phyloP scores from a whole-genome alignment of 169 alveolate species.

The Eimeria sp. region DNA sequence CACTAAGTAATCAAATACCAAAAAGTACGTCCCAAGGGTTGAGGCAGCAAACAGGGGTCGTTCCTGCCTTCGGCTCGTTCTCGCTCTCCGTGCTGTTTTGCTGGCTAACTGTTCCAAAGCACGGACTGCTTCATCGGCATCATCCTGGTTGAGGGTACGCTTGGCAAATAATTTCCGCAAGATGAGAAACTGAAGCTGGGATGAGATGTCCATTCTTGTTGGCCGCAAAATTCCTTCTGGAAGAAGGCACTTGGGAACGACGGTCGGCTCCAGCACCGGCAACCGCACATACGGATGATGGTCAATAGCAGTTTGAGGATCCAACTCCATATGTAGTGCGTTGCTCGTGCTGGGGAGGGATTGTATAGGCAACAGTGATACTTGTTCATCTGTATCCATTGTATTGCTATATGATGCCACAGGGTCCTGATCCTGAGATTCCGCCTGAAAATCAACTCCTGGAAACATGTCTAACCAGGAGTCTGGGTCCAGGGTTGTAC shows the following conservation, averaged over 20 bases:
- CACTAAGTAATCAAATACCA: background rate
- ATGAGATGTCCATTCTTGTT: background rate
- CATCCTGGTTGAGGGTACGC: background rate
- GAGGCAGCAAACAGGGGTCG: background rate
- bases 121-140: background rate
- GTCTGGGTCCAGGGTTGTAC: background rate
- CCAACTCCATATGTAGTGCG: background rate
- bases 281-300: background rate
- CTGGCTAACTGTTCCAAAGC: background rate
- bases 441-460: background rate
- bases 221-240: background rate
- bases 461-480: background rate
- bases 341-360: background rate
- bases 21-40: conserved; percentile 1
- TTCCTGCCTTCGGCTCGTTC: background rate
- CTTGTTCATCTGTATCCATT: background rate
- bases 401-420: background rate
- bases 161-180: background rate
- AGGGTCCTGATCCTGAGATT: background rate
- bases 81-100: background rate
- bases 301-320: background rate
- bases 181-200: background rate
- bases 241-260: background rate
- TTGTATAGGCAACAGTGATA: background rate
- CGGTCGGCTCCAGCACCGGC: background rate